Base-by-base conservation (phyloP, 2,329 filamentous ascomycete species). In the Fusarium phyllophilum region DNA sequence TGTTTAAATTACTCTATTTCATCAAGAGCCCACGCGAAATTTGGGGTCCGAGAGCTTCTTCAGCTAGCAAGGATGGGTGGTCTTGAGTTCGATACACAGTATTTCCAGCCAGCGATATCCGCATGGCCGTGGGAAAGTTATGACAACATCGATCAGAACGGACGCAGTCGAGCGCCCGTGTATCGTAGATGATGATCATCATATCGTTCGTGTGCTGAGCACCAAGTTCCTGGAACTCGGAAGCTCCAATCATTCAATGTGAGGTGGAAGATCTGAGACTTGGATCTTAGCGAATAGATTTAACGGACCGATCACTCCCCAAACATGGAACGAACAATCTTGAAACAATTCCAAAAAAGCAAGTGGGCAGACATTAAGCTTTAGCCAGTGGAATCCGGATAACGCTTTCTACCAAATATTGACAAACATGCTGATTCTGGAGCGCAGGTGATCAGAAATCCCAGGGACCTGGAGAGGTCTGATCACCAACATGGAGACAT, bases 1-100 rank as follows among this genome's bases (percentile, higher is more conserved):
- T 69, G 41, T 55, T 74, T 55, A 78, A 78, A 78, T 78, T 78
- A 62, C 76, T 57, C 75, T 78, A 78, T 77, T 77, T 77, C 59
- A 60, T 75, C 55, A 48, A 49, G 46, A 75, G 59, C 62, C 60
- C 62, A 72, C 63, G 68, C 68, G 73, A 76, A 68, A 77, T 69
- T 70, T 66, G 66, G 29, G 49, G 63, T 52, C 62, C 39, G 63
- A 66, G 61, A 42, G 68, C 46, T 62, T 45, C 29, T 8, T 45
- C 34, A 52, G 38, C 57, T 59, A 72, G 71, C 67, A 74, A 74
- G 71, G 71, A 29, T 66, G 34, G 29, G 24, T n/a, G 34, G 51
- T 49, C 31, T 44, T 46, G n/a, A 46, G 67, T 52, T 65, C 17
- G 18, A 48, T 39, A 31, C 54, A 34, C 34, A 45, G 59, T 41